Base-by-base conservation (phyloP, 2,329 filamentous ascomycete genomes). In the Thyridium curvatum region DNA sequence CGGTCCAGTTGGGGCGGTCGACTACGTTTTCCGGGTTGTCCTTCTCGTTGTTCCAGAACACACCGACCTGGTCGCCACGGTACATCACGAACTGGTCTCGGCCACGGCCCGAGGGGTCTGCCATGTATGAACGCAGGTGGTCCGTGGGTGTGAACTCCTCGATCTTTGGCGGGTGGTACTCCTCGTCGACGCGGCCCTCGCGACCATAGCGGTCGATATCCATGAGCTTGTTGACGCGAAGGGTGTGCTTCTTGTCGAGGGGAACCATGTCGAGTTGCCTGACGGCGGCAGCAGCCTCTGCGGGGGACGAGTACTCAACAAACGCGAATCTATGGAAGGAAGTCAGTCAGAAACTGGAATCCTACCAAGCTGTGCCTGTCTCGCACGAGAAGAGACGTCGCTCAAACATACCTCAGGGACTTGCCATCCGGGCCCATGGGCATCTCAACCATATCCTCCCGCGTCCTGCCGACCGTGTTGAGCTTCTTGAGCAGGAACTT, bases 21-120 rank as follows among this genome's bases (percentile, higher is more conserved):
- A 98, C 87, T 30, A 96, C 78, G 47, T 78, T 80, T 64, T 98
- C 93, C 4, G 91, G 89, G 16, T 74, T 65, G 44, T 96, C 90
- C 65, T 85, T 91, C 68, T 94, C 93, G 72, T 94, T 94, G 71
- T 97, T 97, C 91, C 91, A 98, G 74, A 86, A 95, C 6, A 98
- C 85, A 43, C 89, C 90, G 30, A 98, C 93, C 46, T 83, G 84
- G 38, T 98, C 93, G 51, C 83, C 86, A 38, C 87, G 83, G 72
- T 86, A 96, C 79, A 97, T 89, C 61, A 86, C 86, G 54, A 97
- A 93, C 70, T 98, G 91, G 60, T 98, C 93, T 46, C 93, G 82
- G 49, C 88, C 88, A 50, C 88, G 88, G 39, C 74, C 79, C 40
- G 71, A 71, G 42, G 83, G 72, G 57, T 98, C 93, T 49, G 84